These are phyloP conservation scores for Clohesyomyces aquaticus DNA, from an alignment of 495 filamentous ascomycete genomes.

Conservation along the genomic window DNA sequence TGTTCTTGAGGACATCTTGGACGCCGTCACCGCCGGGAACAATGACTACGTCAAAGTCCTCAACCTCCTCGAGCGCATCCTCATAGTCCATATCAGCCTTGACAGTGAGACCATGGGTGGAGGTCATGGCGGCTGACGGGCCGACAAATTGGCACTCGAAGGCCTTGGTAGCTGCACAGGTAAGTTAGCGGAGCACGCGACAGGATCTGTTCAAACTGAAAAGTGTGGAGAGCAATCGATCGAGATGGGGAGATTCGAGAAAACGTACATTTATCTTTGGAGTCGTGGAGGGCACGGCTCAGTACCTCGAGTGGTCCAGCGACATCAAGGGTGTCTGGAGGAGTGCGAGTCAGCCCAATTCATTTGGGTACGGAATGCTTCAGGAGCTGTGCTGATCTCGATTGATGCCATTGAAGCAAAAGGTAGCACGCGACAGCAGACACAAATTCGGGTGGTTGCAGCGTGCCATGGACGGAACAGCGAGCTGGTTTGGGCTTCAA, in stretches of 20 bases:
- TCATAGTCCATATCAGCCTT: constrained; percentile 57
- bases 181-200: constrained; percentile 8
- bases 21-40: constrained; percentile 62
- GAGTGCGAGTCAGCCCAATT: no score
- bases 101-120: constrained; percentile 51
- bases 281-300: constrained; percentile 60
- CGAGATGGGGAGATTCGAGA: neutral
- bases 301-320: constrained; percentile 69
- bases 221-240: neutral
- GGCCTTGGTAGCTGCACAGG: constrained; percentile 49
- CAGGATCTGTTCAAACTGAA: constrained; percentile 11
- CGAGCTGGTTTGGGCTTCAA: no score
- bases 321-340: constrained; percentile 68
- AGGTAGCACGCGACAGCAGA: no score
- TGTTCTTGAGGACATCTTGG: constrained; percentile 58
- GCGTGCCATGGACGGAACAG: no score
- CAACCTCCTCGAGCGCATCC: constrained; percentile 65
- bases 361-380: no score
- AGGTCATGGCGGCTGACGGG: constrained; percentile 43
- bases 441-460: no score
- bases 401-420: no score
- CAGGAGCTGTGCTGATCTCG: no score
- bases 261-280: constrained; percentile 59
- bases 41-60: constrained; percentile 72
- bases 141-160: constrained; percentile 53